phyloP scores from a whole-genome alignment of 1,284 basidiomycete genomes.

The Afroboletus lepidellus region DNA sequence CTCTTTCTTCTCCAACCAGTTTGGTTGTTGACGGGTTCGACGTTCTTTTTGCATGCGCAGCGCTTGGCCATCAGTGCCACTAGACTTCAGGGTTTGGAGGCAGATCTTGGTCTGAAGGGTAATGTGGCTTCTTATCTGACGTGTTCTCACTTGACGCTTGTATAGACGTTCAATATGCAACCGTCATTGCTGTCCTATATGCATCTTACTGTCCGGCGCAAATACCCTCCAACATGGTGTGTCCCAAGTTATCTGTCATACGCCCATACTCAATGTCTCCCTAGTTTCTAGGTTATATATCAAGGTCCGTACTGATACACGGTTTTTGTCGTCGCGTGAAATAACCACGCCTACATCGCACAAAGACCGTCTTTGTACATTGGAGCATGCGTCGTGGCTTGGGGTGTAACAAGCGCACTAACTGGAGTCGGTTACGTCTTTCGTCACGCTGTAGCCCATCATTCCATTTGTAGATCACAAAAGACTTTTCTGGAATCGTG shows the following conservation, averaged over 20 bases:
- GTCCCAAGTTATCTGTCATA: background rate
- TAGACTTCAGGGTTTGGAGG: background rate
- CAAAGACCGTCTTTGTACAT: background rate
- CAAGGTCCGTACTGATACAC: background rate
- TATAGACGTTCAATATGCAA: background rate
- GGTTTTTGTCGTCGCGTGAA: no score
- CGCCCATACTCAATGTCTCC: background rate
- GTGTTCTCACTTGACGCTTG: background rate
- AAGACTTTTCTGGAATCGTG: constrained; percentile 54
- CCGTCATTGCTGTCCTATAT: background rate
- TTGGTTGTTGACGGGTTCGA: background rate
- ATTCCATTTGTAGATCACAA: constrained; percentile 43
- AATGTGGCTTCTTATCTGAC: background rate
- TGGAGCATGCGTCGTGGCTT: constrained; percentile 24
- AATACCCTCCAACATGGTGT: constrained; percentile 3
- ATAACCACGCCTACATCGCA: background rate
- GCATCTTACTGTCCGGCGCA: constrained; percentile 1
- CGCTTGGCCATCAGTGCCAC: background rate
- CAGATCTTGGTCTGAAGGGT: background rate
- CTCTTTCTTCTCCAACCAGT: background rate
- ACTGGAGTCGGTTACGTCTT: constrained; percentile 48
- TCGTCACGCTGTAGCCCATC: background rate
- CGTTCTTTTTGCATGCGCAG: background rate
- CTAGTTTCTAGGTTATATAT: background rate
- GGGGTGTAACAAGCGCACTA: constrained; percentile 61